A percentile compares a stretch with the other conserved stretches of the same genome.
phyloP scores from a whole-genome alignment of 768 basidiomycete genomes.

The Pleurotus sapidus region DNA sequence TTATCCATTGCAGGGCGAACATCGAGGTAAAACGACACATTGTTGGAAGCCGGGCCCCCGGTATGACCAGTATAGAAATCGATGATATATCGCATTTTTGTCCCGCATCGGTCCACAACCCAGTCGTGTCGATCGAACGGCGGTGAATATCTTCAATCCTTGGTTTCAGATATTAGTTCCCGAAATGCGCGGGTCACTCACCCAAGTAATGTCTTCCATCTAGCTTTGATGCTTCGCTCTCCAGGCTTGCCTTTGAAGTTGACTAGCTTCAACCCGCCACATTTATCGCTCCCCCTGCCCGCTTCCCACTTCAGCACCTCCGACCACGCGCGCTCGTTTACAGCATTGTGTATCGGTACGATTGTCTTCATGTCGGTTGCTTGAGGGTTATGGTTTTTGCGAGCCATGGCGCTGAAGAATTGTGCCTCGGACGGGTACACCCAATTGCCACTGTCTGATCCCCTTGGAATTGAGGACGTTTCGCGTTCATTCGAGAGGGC shows the following conservation, averaged over 20 bases:
- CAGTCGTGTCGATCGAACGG: slow-evolving; percentile 99
- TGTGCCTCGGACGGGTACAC: slow-evolving; percentile 98
- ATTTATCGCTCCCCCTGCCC: slow-evolving; percentile 76
- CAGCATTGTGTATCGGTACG: slow-evolving; percentile 98
- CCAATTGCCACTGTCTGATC: slow-evolving; percentile 69
- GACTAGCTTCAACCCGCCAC: slow-evolving; percentile 79
- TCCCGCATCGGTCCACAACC: slow-evolving; percentile 92
- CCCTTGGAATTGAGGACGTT: slow-evolving; percentile 84
- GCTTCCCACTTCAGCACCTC: slow-evolving; percentile 83
- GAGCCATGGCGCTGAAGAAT: slow-evolving; percentile 95
- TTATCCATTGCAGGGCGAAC: slow-evolving; percentile 91
- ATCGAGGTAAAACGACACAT: slow-evolving; percentile 89
- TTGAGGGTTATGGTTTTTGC: slow-evolving; percentile 89
- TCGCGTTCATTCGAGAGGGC: slow-evolving; percentile 72
- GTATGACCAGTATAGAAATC: slow-evolving; percentile 93
- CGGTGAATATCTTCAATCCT: slow-evolving; percentile 67
- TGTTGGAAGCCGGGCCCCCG: slow-evolving; percentile 28
- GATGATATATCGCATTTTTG: slow-evolving; percentile 88
- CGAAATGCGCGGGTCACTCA: slow-evolving; percentile 33
- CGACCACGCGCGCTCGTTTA: slow-evolving; percentile 91
- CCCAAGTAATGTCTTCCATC: slow-evolving; percentile 84
- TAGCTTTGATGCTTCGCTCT: slow-evolving; percentile 77
- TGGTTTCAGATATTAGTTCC: slow-evolving; percentile 4
- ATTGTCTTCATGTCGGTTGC: slow-evolving; percentile 92
- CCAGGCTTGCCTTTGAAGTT: slow-evolving; percentile 89